A percentile compares a stretch with the other conserved stretches of the same genome.
phyloP scores from a whole-genome alignment of 176 grass and related monocot genomes.

The Carex cristatella region DNA sequence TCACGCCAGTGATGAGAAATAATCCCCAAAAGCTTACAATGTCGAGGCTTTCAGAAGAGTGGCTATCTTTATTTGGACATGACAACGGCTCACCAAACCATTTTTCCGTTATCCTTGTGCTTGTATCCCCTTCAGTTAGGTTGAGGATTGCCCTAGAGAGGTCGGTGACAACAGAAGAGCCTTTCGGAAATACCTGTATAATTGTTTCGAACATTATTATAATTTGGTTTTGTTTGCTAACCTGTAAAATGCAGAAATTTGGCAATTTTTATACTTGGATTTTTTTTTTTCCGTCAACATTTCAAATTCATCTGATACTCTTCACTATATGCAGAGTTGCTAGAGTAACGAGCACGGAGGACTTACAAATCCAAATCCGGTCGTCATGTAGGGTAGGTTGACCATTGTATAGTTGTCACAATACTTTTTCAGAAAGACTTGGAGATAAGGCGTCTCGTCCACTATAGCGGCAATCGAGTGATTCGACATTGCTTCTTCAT shows the following conservation, averaged over 20 bases:
- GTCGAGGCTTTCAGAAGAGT: conserved; percentile 27
- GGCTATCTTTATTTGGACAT: conserved; percentile 15
- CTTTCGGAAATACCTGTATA: conserved; percentile 34
- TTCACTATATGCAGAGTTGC: not conserved
- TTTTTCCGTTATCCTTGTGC: conserved; percentile 34
- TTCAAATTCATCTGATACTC: not conserved
- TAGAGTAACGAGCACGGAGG: not conserved
- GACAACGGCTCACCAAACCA: conserved; percentile 32
- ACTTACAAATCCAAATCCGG: conserved; percentile 50
- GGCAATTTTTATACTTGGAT: not conserved
- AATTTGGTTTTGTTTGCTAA: not conserved
- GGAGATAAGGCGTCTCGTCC: conserved; percentile 49
- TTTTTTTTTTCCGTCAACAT: not conserved
- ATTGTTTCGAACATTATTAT: not conserved
- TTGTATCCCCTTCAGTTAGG: conserved; percentile 38
- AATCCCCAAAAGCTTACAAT: conserved; percentile 32
- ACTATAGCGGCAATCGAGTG: conserved; percentile 29
- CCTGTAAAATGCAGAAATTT: not conserved
- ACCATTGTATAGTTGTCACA: conserved; percentile 38
- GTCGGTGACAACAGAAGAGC: conserved; percentile 26
- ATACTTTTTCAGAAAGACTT: conserved; percentile 29
- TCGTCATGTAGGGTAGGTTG: conserved; percentile 16
- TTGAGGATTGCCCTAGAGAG: conserved; percentile 51
- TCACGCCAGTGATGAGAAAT: conserved; percentile 36
- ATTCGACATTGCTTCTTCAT: conserved; percentile 33